These are phyloP conservation scores for Pleurotus salmoneostramineus DNA, from an alignment of 768 basidiomycete genomes.

Conservation along the genomic window DNA sequence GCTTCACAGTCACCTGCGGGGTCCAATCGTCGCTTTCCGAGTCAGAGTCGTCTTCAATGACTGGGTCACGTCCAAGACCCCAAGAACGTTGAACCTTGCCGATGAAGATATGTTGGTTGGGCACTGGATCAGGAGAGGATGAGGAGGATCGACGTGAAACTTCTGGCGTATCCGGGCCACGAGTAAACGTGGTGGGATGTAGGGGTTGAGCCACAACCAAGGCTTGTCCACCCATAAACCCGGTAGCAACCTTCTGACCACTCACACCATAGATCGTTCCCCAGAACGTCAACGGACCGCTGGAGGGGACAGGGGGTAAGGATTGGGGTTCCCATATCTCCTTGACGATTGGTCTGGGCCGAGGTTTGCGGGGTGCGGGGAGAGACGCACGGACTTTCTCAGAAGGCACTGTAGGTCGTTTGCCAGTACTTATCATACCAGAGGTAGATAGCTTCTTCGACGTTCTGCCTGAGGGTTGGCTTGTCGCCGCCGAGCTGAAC, in stretches of 20 bases:
- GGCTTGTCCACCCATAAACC: constrained; percentile 18
- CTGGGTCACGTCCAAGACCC: constrained; percentile 15
- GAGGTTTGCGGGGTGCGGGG: neutral
- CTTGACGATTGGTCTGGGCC: constrained; percentile 4
- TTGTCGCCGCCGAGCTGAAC: neutral
- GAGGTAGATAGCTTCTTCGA: neutral
- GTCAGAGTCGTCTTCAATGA: neutral
- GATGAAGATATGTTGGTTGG: constrained; percentile 20
- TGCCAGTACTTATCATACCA: constrained; percentile 24
- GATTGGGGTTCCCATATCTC: constrained; percentile 13
- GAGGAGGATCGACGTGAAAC: neutral
- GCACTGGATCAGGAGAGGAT: neutral
- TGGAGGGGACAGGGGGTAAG: neutral
- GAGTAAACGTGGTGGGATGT: neutral
- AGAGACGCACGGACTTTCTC: constrained; percentile 11
- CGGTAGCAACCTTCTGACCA: constrained; percentile 23
- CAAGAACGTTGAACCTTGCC: constrained; percentile 27
- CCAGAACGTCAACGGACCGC: constrained; percentile 22
- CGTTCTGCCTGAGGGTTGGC: neutral
- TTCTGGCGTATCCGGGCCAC: neutral
- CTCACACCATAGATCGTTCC: constrained; percentile 24
- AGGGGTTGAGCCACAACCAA: constrained; percentile 11
- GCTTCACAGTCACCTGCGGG: too few species aligned
- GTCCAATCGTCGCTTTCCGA: too few species aligned
- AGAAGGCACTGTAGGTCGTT: constrained; percentile 41